Conservation (phyloP, 495 filamentous ascomycete genomes). For the Podospora pseudocomata region DNA sequence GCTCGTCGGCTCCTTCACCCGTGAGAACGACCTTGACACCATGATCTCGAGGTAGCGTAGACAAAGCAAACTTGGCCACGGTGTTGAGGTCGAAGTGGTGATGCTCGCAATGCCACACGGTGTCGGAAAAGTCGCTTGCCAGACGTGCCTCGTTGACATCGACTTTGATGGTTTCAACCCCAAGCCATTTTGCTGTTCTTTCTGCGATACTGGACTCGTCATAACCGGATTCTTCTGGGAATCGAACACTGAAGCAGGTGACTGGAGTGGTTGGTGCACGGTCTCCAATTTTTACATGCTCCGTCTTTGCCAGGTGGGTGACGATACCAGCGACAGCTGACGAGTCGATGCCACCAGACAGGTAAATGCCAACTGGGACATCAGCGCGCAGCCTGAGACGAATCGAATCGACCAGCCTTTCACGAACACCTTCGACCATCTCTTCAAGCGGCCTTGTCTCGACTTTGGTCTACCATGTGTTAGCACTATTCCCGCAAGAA, state of each 20-base stretch:
- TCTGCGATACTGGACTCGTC: slow-evolving; percentile 51
- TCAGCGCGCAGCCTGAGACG: too few relatives aligned
- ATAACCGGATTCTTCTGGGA: slow-evolving; percentile 42
- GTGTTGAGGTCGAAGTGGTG: slow-evolving; percentile 46
- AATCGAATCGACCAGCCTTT: too few relatives aligned
- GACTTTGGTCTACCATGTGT: too few relatives aligned
- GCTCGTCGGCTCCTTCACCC: slow-evolving; percentile 53
- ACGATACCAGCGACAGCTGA: too few relatives aligned
- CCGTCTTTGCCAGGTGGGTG: too few relatives aligned
- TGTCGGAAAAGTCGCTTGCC: slow-evolving; percentile 46
- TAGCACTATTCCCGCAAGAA: too few relatives aligned
- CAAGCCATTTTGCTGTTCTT: slow-evolving; percentile 49
- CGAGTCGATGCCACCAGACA: too few relatives aligned
- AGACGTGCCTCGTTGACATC: slow-evolving; percentile 45
- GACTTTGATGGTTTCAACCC: slow-evolving; percentile 43
- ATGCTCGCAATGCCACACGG: slow-evolving; percentile 48
- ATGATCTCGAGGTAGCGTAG: slow-evolving; percentile 37
- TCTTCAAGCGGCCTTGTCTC: too few relatives aligned
- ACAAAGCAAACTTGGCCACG: slow-evolving; percentile 46
- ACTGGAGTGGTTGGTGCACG: slow-evolving; percentile 12
- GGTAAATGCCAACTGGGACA: too few relatives aligned
- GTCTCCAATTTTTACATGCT: too few relatives aligned
- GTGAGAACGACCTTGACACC: slow-evolving; percentile 52
- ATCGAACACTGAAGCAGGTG: slow-evolving; percentile 47
- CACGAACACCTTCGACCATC: too few relatives aligned